Percentiles rank a stretch among this genome's conserved stretches.
phyloP scores from a whole-genome alignment of 139 green algal genomes.

The Micromonas pusilla region DNA sequence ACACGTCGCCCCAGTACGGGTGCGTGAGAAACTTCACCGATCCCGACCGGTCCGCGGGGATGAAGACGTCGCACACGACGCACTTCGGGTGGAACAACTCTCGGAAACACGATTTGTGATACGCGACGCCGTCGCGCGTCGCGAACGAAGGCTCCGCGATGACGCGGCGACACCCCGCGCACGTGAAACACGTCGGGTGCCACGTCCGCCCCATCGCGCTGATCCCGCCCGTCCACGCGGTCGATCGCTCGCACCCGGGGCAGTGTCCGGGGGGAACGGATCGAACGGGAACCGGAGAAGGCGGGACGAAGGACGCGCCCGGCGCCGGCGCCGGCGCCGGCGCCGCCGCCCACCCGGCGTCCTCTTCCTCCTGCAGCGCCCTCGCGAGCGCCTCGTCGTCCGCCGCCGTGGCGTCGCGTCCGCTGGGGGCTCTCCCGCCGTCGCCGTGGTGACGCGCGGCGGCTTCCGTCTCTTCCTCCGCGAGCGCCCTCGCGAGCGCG shows the following conservation, averaged over 20 bases:
- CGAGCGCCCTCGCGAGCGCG: constrained; percentile 1
- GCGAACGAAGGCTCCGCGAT: constrained; percentile 21
- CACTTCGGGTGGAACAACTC: constrained; percentile 50
- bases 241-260: constrained; percentile 12
- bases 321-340: not conserved
- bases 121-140: not conserved
- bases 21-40: constrained; percentile 45
- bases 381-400: too few species aligned
- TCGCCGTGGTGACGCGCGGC: too few species aligned
- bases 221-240: constrained; percentile 11
- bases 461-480: constrained; percentile 5
- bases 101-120: not conserved
- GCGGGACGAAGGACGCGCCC: too few species aligned
- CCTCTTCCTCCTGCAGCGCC: not conserved
- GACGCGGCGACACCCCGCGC: constrained; percentile 14
- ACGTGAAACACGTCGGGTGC: constrained; percentile 37
- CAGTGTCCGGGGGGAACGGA: not conserved
- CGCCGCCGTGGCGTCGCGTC: too few species aligned
- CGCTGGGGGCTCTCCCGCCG: too few species aligned
- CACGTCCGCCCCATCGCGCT: constrained; percentile 29
- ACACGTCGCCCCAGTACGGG: constrained; percentile 55
- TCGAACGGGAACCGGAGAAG: too few species aligned
- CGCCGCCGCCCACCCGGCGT: not conserved
- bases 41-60: constrained; percentile 34
- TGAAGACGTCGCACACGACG: constrained; percentile 50